phyloP scores from a whole-genome alignment of 805 yeast species.

The Kockiozyma suomiensis region DNA sequence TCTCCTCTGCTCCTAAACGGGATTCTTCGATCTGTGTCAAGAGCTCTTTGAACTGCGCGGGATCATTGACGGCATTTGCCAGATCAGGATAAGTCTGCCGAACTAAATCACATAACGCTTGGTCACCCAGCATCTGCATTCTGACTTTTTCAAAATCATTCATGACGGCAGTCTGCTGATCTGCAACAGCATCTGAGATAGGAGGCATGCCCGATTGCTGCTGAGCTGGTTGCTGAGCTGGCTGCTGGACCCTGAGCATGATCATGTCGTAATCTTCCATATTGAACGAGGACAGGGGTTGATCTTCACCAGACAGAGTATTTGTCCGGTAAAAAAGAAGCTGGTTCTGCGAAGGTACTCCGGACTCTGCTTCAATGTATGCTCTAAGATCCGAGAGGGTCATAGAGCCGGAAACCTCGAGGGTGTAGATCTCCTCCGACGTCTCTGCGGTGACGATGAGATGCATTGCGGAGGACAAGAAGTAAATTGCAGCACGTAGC shows the following conservation, averaged over 20 bases:
- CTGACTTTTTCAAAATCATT: constrained; percentile 42
- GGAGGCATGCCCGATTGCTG: constrained; percentile 5
- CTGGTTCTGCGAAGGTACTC: constrained; percentile 52
- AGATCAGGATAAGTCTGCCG: constrained; percentile 53
- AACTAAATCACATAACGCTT: constrained; percentile 42
- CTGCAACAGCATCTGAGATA: background rate
- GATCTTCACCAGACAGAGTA: constrained; percentile 43
- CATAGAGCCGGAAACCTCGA: constrained; percentile 70
- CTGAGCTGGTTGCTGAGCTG: constrained; percentile 5
- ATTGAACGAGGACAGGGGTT: constrained; percentile 52
- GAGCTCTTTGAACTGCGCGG: constrained; percentile 50
- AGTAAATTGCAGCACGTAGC: too few species aligned
- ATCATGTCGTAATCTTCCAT: constrained; percentile 64
- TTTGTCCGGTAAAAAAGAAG: constrained; percentile 53
- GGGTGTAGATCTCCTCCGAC: constrained; percentile 52
- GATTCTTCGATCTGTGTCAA: constrained; percentile 40
- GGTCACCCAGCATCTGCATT: constrained; percentile 42
- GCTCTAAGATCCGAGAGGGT: constrained; percentile 70
- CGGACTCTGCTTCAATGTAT: constrained; percentile 69
- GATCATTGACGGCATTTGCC: constrained; percentile 51
- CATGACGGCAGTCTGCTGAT: constrained; percentile 17
- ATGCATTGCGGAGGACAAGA: constrained; percentile 46
- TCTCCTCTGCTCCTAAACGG: constrained; percentile 41
- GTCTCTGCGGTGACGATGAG: constrained; percentile 54
- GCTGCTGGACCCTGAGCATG: constrained; percentile 38